Evolutionary conservation across 1,139 yeast species (phyloP).

Genomic region (Yamadazyma atlantica): DNA sequence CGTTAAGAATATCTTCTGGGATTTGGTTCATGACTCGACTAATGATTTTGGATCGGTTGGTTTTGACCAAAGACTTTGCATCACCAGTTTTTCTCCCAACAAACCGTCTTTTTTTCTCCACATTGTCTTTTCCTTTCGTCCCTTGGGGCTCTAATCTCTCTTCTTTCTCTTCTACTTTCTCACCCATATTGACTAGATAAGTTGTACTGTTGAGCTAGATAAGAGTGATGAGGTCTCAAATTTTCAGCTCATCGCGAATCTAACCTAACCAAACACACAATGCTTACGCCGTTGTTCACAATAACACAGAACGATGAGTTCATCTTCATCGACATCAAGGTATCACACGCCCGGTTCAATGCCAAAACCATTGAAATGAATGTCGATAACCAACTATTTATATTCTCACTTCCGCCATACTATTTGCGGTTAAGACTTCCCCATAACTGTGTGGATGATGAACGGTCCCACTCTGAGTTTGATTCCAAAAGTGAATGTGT

Average conservation of each 20-base stretch:
- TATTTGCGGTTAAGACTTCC: conserved; percentile 82
- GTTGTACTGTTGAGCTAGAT: too few relatives aligned
- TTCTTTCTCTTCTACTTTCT: not conserved
- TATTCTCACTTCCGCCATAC: conserved; percentile 86
- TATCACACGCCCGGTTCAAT: conserved; percentile 66
- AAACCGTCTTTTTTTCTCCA: conserved; percentile 36
- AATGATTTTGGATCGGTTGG: conserved; percentile 31
- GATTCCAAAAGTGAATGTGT: conserved; percentile 52
- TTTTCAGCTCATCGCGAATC: conserved; percentile 10
- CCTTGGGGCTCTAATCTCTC: not conserved
- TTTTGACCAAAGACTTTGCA: conserved; percentile 24
- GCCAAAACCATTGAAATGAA: conserved; percentile 74
- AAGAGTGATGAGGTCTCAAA: too few relatives aligned
- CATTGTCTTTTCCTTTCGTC: too few relatives aligned
- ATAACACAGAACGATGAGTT: conserved; percentile 76
- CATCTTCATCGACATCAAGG: conserved; percentile 56
- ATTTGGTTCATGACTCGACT: conserved; percentile 79
- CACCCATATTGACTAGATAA: too few relatives aligned
- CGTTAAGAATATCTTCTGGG: conserved; percentile 82
- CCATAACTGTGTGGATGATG: conserved; percentile 67
- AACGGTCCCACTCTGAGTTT: conserved; percentile 60
- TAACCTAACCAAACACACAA: too few relatives aligned
- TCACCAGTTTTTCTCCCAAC: conserved; percentile 29
- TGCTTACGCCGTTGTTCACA: conserved; percentile 87
- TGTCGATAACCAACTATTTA: conserved; percentile 68